These are phyloP conservation scores for Babesia bigemina DNA, from an alignment of 169 alveolate species.

Conservation along the genomic window DNA sequence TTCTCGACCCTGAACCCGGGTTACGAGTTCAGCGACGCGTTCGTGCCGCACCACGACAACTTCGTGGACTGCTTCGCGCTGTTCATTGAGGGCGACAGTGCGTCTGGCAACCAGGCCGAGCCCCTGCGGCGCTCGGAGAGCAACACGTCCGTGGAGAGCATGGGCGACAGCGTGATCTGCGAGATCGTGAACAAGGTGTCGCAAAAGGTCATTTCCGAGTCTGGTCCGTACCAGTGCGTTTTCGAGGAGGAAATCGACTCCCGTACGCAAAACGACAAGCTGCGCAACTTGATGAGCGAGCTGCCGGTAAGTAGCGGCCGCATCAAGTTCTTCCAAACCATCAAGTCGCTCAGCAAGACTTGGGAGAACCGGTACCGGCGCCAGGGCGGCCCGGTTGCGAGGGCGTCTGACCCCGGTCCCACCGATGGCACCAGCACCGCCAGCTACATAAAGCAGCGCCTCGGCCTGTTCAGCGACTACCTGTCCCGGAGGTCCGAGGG, in stretches of 20 bases:
- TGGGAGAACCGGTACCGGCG: not conserved
- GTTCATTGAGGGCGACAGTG: conserved; percentile 41
- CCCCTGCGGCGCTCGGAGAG: not conserved
- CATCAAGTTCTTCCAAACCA: conserved; percentile 52
- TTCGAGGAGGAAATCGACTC: conserved; percentile 48
- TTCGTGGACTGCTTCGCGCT: conserved; percentile 61
- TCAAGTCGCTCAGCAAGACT: conserved; percentile 19
- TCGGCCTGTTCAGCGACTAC: conserved; percentile 44
- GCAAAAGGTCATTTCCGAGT: conserved; percentile 45
- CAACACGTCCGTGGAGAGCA: not conserved
- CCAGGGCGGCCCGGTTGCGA: not conserved
- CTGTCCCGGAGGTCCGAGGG: conserved; percentile 30
- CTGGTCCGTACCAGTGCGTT: conserved; percentile 66
- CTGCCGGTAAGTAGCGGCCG: conserved; percentile 50
- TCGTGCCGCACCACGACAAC: conserved; percentile 18
- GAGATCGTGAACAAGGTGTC: conserved; percentile 53
- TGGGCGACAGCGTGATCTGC: conserved; percentile 22
- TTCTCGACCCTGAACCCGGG: conserved; percentile 26
- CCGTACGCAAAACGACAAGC: not conserved
- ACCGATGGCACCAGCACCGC: not conserved
- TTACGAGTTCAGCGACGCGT: conserved; percentile 28
- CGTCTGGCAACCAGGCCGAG: not conserved
- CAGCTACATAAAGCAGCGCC: conserved; percentile 9
- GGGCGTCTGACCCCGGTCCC: not conserved
- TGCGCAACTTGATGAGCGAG: conserved; percentile 34